A percentile compares a stretch with the other conserved stretches of the same genome.
These are phyloP conservation scores for Exophiala phaeomuriformis DNA, from an alignment of 2,329 filamentous ascomycete species.

Conservation along the genomic window DNA sequence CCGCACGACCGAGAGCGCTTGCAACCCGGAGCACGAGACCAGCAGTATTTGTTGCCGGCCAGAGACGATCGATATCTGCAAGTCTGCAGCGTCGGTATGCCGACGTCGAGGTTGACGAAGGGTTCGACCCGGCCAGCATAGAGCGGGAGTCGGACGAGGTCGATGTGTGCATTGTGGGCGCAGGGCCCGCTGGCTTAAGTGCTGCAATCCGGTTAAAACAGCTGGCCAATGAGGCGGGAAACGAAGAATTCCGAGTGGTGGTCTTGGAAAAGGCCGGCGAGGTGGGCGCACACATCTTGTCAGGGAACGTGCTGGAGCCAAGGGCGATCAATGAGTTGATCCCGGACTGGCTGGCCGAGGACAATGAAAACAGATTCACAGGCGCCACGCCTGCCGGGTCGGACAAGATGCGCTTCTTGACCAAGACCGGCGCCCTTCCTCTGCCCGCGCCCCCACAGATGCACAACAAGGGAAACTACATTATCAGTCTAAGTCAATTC, in stretches of 20 bases:
- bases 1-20: slow-evolving; percentile 11
- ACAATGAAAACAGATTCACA: slow-evolving; percentile 81
- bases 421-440: slow-evolving; percentile 67
- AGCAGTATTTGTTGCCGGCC: slow-evolving; percentile 25
- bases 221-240: slow-evolving; percentile 85
- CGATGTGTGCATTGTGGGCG: slow-evolving; percentile 93
- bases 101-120: slow-evolving; percentile 40
- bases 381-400: slow-evolving; percentile 72
- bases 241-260: slow-evolving; percentile 90
- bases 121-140: slow-evolving; percentile 59
- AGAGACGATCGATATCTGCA: slow-evolving; percentile 41
- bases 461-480: slow-evolving; percentile 97
- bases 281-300: slow-evolving; percentile 88
- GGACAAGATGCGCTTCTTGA: slow-evolving; percentile 92
- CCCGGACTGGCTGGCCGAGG: slow-evolving; percentile 85
- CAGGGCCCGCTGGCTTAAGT: slow-evolving; percentile 80
- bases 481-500: slow-evolving; percentile 90
- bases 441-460: slow-evolving; percentile 91
- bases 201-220: slow-evolving; percentile 94
- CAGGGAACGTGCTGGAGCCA: slow-evolving; percentile 90
- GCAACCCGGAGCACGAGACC: slow-evolving; percentile 13
- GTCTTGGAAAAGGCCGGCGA: slow-evolving; percentile 93
- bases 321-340: slow-evolving; percentile 81
- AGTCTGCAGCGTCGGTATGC: slow-evolving; percentile 37
- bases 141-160: slow-evolving; percentile 90